Evolutionary conservation across 345 rosid genomes (phyloP).

Genomic region (Eucalyptus regnans): DNA sequence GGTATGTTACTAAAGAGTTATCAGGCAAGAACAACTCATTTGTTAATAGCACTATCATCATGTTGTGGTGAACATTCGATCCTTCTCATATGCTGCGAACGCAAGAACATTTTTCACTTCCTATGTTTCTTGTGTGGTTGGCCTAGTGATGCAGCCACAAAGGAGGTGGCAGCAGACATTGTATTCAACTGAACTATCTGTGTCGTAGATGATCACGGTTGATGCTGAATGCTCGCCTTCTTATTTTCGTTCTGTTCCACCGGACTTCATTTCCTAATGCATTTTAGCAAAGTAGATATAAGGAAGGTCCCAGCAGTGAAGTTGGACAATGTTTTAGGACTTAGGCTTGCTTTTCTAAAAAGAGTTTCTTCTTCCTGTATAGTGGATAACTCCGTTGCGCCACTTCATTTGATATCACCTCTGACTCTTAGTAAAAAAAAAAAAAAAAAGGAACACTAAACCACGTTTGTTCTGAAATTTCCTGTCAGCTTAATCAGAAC

Average conservation of each 20-base stretch:
- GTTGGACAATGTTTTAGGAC: background rate
- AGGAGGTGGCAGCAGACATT: background rate
- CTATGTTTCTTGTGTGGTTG: background rate
- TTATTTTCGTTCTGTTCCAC: background rate
- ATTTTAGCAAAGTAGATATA: background rate
- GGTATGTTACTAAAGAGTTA: constrained; percentile 16
- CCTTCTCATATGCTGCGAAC: background rate
- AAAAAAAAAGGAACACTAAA: background rate
- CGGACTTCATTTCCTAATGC: background rate
- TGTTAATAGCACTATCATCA: background rate
- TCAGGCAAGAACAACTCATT: background rate
- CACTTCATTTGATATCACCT: no score
- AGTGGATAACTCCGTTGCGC: background rate
- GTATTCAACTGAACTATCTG: background rate
- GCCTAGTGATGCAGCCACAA: background rate
- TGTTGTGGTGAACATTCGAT: background rate
- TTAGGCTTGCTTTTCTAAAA: background rate
- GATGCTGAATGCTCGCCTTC: background rate
- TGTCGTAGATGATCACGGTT: background rate
- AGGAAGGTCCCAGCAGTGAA: background rate
- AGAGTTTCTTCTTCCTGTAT: background rate
- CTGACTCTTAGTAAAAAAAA: no score
- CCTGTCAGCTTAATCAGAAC: background rate
- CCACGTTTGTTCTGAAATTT: background rate
- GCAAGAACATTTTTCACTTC: background rate